These are phyloP conservation scores for Boletus vinaceobasis DNA, from an alignment of 768 basidiomycete species.

Conservation along the genomic window DNA sequence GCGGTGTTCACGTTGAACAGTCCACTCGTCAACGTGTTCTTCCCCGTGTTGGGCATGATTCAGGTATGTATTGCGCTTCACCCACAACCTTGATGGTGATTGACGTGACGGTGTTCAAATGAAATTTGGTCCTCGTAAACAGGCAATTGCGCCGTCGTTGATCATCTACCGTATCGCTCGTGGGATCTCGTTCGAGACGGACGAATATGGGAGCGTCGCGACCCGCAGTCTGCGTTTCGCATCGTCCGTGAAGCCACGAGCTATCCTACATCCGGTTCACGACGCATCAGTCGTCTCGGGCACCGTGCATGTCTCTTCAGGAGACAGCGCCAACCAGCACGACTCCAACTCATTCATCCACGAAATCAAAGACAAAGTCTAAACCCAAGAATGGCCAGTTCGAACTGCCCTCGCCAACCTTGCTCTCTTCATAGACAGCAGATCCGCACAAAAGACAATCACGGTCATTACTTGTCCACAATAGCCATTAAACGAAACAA, in stretches of 20 bases:
- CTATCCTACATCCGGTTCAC: not conserved
- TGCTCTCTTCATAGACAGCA: not conserved
- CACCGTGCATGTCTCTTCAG: slow-evolving; percentile 5
- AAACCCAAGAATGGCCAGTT: not conserved
- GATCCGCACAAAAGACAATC: not conserved
- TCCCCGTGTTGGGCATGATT: slow-evolving; percentile 19
- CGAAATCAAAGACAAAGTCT: slow-evolving; percentile 8
- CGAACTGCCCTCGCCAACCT: not conserved
- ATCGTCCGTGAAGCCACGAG: not conserved
- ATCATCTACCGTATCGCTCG: slow-evolving; percentile 21
- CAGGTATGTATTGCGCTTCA: slow-evolving; percentile 10
- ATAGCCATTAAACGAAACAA: not conserved
- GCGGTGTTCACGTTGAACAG: slow-evolving; percentile 17
- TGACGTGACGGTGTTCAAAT: not conserved
- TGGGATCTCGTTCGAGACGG: slow-evolving; percentile 21
- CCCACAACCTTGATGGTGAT: not conserved
- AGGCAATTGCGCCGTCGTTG: slow-evolving; percentile 18
- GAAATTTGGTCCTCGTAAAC: too few species aligned
- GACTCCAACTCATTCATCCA: slow-evolving; percentile 13
- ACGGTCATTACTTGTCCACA: not conserved
- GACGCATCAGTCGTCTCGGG: slow-evolving; percentile 6
- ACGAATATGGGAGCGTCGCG: not conserved
- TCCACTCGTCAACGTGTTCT: slow-evolving; percentile 23
- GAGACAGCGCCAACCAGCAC: not conserved
- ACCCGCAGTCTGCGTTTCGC: slow-evolving; percentile 14